Conservation (phyloP, 306 rosid species). For the Oxytropis ochrocephala region DNA sequence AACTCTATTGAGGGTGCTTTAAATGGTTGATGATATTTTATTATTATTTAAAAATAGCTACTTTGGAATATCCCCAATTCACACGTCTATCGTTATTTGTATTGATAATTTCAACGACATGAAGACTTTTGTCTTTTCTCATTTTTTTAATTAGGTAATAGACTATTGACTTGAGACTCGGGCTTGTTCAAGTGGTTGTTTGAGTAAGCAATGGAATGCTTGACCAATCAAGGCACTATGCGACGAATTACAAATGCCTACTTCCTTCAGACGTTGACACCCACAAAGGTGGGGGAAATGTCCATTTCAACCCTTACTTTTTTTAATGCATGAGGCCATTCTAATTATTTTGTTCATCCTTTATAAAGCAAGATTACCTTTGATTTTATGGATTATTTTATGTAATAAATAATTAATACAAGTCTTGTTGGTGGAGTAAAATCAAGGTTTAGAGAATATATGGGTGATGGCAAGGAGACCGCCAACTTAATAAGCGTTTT, state of each 20-base stretch:
- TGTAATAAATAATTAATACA: neutral
- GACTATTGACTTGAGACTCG: no score
- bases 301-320: neutral
- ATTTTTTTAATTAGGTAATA: no score
- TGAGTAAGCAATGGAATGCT: neutral
- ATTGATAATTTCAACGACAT: no score
- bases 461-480: slow-evolving; percentile 9
- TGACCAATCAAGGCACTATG: slow-evolving; percentile 7
- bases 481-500: neutral
- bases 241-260: neutral
- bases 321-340: neutral
- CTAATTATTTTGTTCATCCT: neutral
- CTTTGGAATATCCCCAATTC: no score
- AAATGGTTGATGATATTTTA: no score
- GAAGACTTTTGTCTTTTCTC: no score
- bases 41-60: no score
- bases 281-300: neutral
- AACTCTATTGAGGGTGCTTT: no score
- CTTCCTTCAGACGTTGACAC: neutral
- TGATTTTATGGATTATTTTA: slow-evolving; percentile 22
- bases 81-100: no score
- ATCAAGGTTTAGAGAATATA: neutral
- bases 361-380: slow-evolving; percentile 18
- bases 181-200: neutral
- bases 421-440: slow-evolving; percentile 11